Conservation (phyloP, 1,139 yeast species). For the Candida dubliniensis region DNA sequence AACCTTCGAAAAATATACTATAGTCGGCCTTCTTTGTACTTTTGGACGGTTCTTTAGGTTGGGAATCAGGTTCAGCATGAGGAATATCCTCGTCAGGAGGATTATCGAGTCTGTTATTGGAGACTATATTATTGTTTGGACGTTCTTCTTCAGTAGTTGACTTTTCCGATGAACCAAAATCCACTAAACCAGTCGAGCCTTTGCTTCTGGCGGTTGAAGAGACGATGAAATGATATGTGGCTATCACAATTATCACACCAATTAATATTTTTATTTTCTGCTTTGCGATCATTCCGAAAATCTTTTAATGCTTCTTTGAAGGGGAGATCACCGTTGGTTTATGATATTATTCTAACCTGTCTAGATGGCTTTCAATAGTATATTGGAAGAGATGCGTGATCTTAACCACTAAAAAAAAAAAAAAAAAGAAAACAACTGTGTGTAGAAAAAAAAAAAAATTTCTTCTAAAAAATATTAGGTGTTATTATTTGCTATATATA, state of each 20-base stretch:
- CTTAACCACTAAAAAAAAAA: no score
- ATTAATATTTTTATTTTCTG: neutral
- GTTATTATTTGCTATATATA: no score
- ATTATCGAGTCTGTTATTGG: constrained; percentile 9
- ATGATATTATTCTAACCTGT: no score
- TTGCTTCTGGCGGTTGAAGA: neutral
- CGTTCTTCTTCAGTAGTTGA: constrained; percentile 2
- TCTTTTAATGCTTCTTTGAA: no score
- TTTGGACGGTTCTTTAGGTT: neutral
- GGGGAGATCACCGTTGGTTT: no score
- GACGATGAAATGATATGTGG: neutral
- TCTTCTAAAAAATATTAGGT: no score
- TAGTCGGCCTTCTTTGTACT: constrained; percentile 22
- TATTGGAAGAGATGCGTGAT: no score
- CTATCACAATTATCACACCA: neutral
- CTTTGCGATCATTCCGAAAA: neutral
- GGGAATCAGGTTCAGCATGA: constrained; percentile 8
- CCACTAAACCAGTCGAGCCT: neutral
- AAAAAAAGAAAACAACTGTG: no score
- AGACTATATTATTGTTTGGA: neutral
- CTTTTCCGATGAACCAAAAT: constrained; percentile 1
- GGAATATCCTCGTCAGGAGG: constrained; percentile 10
- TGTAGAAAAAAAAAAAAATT: no score
- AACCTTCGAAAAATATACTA: constrained; percentile 31
- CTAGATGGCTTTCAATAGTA: no score